Conservation (phyloP, 352 stramenopile genomes). For the Phytophthora cryptogea region DNA sequence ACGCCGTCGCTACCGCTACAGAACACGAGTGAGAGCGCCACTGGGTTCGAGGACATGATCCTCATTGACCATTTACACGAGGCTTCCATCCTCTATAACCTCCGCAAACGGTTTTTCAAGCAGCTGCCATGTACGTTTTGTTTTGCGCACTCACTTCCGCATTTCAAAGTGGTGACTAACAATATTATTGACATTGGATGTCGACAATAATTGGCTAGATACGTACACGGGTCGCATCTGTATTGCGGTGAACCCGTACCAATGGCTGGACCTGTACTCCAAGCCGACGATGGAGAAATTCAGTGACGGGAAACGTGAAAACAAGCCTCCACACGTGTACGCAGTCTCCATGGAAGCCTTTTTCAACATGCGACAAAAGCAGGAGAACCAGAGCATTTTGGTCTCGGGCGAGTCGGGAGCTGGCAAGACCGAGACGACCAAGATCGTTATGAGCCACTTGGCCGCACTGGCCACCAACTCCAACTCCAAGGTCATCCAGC, state of each 20-base stretch:
- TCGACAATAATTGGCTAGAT: conserved; percentile 39
- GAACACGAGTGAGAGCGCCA: conserved; percentile 60
- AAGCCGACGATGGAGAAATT: conserved; percentile 72
- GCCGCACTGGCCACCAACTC: conserved; percentile 80
- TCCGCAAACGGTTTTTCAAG: conserved; percentile 75
- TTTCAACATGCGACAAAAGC: conserved; percentile 72
- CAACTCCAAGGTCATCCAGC: conserved; percentile 92
- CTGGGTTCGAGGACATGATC: conserved; percentile 89
- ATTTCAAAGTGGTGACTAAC: not conserved
- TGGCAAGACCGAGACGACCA: conserved; percentile 97
- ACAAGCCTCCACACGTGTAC: conserved; percentile 86
- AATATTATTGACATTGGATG: conserved; percentile 12
- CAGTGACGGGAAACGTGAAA: conserved; percentile 70
- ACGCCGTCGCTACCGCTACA: conserved; percentile 65
- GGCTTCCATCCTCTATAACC: conserved; percentile 87
- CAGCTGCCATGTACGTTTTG: conserved; percentile 70
- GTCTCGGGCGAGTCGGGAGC: conserved; percentile 95
- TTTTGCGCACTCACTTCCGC: too few species aligned
- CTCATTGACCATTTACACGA: conserved; percentile 87
- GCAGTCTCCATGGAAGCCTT: conserved; percentile 88
- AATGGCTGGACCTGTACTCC: conserved; percentile 87
- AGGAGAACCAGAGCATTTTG: conserved; percentile 94
- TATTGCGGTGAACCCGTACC: conserved; percentile 89
- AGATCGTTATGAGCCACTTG: conserved; percentile 95
- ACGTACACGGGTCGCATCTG: conserved; percentile 90